Evolutionary conservation across 2,329 filamentous ascomycete species (phyloP), one percentile per base, ranked within the genome.

Genomic region (Talaromyces albobiverticillius): DNA sequence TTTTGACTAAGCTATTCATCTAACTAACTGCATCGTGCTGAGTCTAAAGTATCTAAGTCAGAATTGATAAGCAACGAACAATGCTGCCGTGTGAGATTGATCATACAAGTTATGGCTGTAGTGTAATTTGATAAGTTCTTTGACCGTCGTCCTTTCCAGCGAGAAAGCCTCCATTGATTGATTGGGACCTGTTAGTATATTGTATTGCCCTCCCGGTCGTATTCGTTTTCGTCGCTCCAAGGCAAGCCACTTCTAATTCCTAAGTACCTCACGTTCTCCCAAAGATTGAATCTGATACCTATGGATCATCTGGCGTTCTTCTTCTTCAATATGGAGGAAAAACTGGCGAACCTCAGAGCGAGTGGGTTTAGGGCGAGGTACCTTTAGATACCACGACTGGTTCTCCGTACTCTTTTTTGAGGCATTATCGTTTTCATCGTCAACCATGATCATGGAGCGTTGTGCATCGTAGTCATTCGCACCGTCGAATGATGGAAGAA

Each of bases 401-500:
- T 31, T 46, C 38, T 42, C n/a, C 13, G 8, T 25, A 18, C 23
- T 26, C 29, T 18, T 38, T 38, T n/a, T 34, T 26, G 29, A 9
- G 23, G 10, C n/a, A 26, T 26, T 31, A 25, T 50, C 47, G 20
- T 50, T 36, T 26, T 25, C 16, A 14, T 41, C 20, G 20, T 49
- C 46, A 13, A 49, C 20, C 10, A 49, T 26, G 18, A 49, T 47
- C 29, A 31, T 31, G 14, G 45, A 14, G 20, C 46, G 31, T 18
- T 43, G n/a, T 45, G 25, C 22, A 18, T 32, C n/a, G 23, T 29
- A 20, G 43, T 66, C 64, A 16, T 55, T 61, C n/a, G 62, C 51
- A 9, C 67, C 66, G 50, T 69, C 68, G 47, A 65, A 65, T 14
- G 60, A 57, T 32, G 65, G 65, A 9, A 69, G 55, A 46, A 62